Evolutionary conservation across 805 yeast species (phyloP).

Genomic region (Blastobotrys robertii): DNA sequence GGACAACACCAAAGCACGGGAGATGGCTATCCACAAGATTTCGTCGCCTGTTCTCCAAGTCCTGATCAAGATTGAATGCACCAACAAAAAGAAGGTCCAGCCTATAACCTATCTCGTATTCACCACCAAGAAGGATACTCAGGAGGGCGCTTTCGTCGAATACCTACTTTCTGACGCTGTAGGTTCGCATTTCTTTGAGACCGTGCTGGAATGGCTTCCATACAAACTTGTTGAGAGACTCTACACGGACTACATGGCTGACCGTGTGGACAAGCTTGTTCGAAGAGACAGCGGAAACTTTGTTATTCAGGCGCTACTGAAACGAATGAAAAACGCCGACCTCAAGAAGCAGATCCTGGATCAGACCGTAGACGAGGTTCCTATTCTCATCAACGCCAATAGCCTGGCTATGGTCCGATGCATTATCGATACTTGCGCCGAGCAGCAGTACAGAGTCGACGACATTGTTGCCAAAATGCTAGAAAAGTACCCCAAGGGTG

Average conservation of each 20-base stretch:
- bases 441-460: conserved; percentile 8
- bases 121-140: conserved; percentile 40
- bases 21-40: conserved; percentile 63
- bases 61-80: conserved; percentile 69
- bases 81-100: conserved; percentile 41
- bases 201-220: conserved; percentile 55
- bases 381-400: conserved; percentile 23
- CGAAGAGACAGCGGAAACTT: conserved; percentile 78
- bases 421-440: conserved; percentile 13
- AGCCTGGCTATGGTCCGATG: conserved; percentile 13
- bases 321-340: conserved; percentile 52
- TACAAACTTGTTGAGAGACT: conserved; percentile 61
- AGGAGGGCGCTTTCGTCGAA: conserved; percentile 56
- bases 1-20: conserved; percentile 48
- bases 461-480: conserved; percentile 13
- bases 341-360: conserved; percentile 32
- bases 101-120: conserved; percentile 43
- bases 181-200: conserved; percentile 88
- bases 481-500: conserved; percentile 27
- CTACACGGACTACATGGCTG: conserved; percentile 60
- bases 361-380: conserved; percentile 13
- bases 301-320: conserved; percentile 62
- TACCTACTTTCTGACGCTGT: conserved; percentile 75
- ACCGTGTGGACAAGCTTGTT: conserved; percentile 62
- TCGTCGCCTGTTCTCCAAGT: conserved; percentile 86